Evolutionary conservation across 176 grass and related monocot species (phyloP).

Genomic region (Cenchrus purpureus): DNA sequence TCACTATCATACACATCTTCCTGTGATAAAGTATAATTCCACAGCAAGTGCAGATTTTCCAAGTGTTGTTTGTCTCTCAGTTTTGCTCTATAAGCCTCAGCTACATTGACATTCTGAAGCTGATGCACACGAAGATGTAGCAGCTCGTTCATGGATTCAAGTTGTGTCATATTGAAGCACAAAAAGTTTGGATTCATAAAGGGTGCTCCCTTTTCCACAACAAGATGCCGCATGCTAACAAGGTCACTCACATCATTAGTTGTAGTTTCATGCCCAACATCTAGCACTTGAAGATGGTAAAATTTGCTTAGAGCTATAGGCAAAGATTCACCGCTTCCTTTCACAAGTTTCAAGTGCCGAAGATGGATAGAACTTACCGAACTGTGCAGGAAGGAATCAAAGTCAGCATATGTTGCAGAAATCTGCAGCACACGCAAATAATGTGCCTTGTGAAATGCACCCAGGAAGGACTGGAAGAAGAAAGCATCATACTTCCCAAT

Average conservation of each 20-base stretch:
- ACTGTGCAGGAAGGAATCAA: neutral
- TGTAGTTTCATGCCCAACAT: conserved; percentile 22
- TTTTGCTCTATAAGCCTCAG: conserved; percentile 3
- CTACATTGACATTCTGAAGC: neutral
- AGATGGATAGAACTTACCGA: neutral
- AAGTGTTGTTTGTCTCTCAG: conserved; percentile 42
- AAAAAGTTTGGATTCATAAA: neutral
- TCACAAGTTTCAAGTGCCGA: conserved; percentile 27
- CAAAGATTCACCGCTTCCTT: neutral
- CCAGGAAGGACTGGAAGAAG: neutral
- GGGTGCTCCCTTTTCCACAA: too few species aligned
- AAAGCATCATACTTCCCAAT: neutral
- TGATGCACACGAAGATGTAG: neutral
- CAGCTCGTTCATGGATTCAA: conserved; percentile 19
- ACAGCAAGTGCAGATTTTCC: conserved; percentile 25
- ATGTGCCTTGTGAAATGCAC: conserved; percentile 1
- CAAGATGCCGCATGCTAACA: conserved; percentile 24
- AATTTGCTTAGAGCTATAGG: neutral
- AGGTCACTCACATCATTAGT: neutral
- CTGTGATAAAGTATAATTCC: neutral
- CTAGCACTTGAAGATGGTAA: conserved; percentile 49
- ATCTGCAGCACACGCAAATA: neutral
- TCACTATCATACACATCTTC: neutral
- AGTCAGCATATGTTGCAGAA: neutral
- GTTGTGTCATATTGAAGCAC: neutral